phyloP scores from a whole-genome alignment of 1,284 basidiomycete species.

The Thecaphora thlaspeos region DNA sequence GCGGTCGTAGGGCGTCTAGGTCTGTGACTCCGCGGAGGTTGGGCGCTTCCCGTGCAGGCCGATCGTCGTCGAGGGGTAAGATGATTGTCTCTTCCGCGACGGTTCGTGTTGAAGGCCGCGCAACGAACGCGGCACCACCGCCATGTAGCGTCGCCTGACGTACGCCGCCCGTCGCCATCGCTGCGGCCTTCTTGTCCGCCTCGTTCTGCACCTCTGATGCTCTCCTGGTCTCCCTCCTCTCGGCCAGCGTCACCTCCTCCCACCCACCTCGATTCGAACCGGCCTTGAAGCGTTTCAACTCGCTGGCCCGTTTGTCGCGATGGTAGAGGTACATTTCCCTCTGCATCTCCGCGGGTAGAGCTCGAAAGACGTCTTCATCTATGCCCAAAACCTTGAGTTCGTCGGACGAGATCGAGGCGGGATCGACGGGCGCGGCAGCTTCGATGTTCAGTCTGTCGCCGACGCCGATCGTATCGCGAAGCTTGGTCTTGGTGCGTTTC shows the following conservation, averaged over 20 bases:
- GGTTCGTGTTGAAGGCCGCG: conserved; percentile 2
- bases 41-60: not conserved
- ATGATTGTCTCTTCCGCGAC: conserved; percentile 6
- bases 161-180: too few species aligned
- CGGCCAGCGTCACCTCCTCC: conserved; percentile 23
- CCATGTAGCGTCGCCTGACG: too few species aligned
- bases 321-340: conserved; percentile 32
- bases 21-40: conserved; percentile 26
- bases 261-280: conserved; percentile 12
- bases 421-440: conserved; percentile 15
- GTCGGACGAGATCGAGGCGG: conserved; percentile 13
- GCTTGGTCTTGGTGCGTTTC: conserved; percentile 14
- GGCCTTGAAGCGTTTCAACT: conserved; percentile 16
- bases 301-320: conserved; percentile 19
- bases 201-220: conserved; percentile 18
- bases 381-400: conserved; percentile 31
- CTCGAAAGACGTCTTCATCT: conserved; percentile 45
- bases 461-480: conserved; percentile 7
- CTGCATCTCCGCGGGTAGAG: conserved; percentile 42
- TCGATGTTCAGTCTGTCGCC: not conserved
- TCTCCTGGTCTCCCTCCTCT: conserved; percentile 23
- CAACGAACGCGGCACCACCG: too few species aligned
- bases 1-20: not conserved
- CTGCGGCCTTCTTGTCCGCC: conserved; percentile 6
- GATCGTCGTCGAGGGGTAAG: conserved; percentile 3